Evolutionary conservation across 2,329 filamentous ascomycete genomes (phyloP).

Genomic region (Pyricularia grisea): DNA sequence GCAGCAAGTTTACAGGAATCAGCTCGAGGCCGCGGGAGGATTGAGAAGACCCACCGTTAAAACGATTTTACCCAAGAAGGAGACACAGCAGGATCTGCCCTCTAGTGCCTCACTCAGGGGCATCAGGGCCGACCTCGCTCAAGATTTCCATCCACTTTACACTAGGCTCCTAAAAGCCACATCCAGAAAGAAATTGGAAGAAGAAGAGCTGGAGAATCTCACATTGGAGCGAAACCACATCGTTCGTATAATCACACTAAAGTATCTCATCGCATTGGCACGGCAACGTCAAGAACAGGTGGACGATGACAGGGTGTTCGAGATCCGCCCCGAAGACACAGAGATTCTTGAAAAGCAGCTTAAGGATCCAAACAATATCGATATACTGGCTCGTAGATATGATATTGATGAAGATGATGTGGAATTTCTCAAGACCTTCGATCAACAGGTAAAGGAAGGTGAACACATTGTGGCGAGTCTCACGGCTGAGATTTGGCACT

Average conservation of each 20-base stretch:
- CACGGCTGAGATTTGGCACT: conserved; percentile 20
- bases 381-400: conserved; percentile 9
- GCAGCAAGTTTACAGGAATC: neutral
- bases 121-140: neutral
- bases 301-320: neutral
- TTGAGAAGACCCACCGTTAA: neutral
- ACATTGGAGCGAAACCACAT: neutral
- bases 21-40: neutral
- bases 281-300: neutral
- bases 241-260: neutral
- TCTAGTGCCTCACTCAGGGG: neutral
- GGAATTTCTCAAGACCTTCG: conserved; percentile 35
- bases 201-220: neutral
- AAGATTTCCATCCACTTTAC: neutral
- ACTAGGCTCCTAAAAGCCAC: neutral
- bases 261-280: neutral
- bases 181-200: neutral
- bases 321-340: conserved; percentile 18
- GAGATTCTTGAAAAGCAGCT: conserved; percentile 20
- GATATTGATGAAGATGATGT: conserved; percentile 25
- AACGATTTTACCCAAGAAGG: neutral
- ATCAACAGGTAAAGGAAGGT: conserved; percentile 23
- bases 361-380: conserved; percentile 11
- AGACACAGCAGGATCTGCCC: neutral
- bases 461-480: conserved; percentile 20